Evolutionary conservation across 2,329 filamentous ascomycete genomes (phyloP).

Genomic region (Diaporthe velutina): DNA sequence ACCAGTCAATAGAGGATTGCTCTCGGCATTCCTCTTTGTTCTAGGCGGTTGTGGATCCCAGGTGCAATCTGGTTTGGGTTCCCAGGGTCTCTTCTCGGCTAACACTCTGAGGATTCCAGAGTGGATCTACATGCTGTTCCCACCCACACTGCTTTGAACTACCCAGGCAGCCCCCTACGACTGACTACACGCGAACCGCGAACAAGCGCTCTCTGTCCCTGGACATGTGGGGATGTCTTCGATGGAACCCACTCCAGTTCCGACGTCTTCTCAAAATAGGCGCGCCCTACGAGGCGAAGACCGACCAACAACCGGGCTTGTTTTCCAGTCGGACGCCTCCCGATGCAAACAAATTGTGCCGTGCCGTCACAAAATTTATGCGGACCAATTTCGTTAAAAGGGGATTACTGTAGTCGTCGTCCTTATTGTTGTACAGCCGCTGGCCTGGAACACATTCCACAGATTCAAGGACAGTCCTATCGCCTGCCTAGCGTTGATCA

Average conservation of each 20-base stretch:
- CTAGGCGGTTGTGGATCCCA: not conserved
- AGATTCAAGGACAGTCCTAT: too few relatives aligned
- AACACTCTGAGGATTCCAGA: not conserved
- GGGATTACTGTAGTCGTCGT: too few relatives aligned
- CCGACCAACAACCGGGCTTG: not conserved
- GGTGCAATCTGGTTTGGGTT: not conserved
- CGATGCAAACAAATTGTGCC: too few relatives aligned
- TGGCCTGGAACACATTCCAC: not conserved
- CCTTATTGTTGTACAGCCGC: not conserved
- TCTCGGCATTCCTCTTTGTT: not conserved
- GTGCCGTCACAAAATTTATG: too few relatives aligned
- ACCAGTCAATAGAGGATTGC: not conserved
- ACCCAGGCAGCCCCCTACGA: not conserved
- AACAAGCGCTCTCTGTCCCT: not conserved
- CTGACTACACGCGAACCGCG: not conserved
- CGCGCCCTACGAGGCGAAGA: not conserved
- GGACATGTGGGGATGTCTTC: not conserved
- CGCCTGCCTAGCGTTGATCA: not conserved
- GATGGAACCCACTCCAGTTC: not conserved
- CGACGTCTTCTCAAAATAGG: slow-evolving; percentile 13
- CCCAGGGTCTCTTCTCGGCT: not conserved
- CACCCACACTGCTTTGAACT: not conserved
- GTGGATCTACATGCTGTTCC: not conserved
- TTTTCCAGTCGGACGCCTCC: not conserved
- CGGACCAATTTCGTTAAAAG: not conserved